Conservation (phyloP, 176 grass and related monocot species). For the Aegilops bicornis region DNA sequence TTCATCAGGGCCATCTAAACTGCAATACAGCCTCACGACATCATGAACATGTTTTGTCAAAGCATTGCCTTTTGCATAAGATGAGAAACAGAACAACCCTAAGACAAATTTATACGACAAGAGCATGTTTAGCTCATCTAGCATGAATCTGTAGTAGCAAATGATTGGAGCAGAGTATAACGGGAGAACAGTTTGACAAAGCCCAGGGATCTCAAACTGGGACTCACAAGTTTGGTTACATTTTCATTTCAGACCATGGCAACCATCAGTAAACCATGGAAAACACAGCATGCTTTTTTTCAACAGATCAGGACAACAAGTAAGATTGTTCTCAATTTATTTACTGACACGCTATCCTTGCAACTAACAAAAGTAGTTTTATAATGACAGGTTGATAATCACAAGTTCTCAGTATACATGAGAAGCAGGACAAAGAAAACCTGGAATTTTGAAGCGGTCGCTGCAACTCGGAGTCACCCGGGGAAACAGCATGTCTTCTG, state of each 20-base stretch:
- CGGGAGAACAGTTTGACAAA: neutral
- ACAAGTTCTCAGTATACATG: neutral
- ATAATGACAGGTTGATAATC: neutral
- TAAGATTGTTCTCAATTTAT: neutral
- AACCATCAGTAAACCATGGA: conserved; percentile 14
- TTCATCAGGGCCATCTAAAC: no score
- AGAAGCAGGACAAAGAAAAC: conserved; percentile 21
- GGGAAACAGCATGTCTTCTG: conserved; percentile 78
- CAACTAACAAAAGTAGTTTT: neutral
- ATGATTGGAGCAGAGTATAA: neutral
- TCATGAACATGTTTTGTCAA: neutral
- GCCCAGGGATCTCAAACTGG: neutral
- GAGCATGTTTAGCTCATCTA: neutral
- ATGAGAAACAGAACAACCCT: neutral
- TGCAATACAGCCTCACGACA: no score
- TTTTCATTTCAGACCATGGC: conserved; percentile 2
- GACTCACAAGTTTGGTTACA: neutral
- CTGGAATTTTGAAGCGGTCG: conserved; percentile 95
- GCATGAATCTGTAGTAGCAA: no score
- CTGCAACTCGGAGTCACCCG: conserved; percentile 94
- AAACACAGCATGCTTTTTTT: neutral
- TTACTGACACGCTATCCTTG: neutral
- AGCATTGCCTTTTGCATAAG: neutral
- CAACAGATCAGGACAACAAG: neutral
- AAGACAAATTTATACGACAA: neutral